phyloP scores from a whole-genome alignment of 148 eudicot species.

The Dysphania ambrosioides region DNA sequence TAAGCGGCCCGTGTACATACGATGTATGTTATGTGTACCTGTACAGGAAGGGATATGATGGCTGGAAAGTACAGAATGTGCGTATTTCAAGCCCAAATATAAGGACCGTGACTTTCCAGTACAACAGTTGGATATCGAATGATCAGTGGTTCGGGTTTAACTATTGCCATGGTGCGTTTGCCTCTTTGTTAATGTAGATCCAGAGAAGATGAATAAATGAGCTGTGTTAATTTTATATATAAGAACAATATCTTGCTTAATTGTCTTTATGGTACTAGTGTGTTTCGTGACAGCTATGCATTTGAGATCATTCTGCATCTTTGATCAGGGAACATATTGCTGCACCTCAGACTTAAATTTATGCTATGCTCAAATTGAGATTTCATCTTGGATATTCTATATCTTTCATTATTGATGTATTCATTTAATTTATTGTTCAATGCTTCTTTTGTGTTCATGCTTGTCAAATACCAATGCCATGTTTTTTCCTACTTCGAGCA shows the following conservation, averaged over 20 bases:
- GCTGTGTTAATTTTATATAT: constrained; percentile 11
- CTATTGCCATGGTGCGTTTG: constrained; percentile 38
- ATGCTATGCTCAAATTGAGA: not conserved
- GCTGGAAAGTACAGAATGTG: constrained; percentile 45
- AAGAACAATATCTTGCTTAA: constrained; percentile 11
- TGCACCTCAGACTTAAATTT: not conserved
- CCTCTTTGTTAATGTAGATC: constrained; percentile 33
- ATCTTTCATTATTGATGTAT: not conserved
- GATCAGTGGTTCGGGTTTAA: constrained; percentile 53
- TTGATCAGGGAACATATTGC: constrained; percentile 14
- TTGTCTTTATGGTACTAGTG: not conserved
- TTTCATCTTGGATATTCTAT: not conserved
- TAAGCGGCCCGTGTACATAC: constrained; percentile 45
- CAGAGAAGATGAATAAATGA: constrained; percentile 22
- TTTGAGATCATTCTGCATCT: constrained; percentile 14
- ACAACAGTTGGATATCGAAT: constrained; percentile 37
- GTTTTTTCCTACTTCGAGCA: not conserved
- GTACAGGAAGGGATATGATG: constrained; percentile 44
- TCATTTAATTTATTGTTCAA: not conserved
- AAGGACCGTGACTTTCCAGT: constrained; percentile 39
- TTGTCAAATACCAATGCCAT: not conserved
- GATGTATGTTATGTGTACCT: constrained; percentile 50
- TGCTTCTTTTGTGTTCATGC: not conserved
- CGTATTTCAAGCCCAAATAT: constrained; percentile 38
- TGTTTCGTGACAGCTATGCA: constrained; percentile 14